Base-by-base conservation (phyloP, 192 early-diverging fungal genomes). In the Borealophlyctis nickersoniae region DNA sequence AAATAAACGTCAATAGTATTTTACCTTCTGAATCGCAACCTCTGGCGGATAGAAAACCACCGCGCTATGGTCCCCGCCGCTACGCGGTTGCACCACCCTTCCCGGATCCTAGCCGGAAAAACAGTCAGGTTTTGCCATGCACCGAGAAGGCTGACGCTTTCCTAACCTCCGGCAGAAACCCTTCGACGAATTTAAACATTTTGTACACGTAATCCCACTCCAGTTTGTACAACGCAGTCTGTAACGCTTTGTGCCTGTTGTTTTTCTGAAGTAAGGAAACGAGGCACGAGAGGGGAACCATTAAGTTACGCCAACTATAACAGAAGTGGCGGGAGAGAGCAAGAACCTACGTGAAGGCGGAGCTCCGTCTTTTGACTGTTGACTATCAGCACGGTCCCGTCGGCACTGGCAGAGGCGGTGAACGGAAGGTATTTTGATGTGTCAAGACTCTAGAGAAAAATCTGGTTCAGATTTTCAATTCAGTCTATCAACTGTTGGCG, bases 21-120 rank as follows among this genome's bases (percentile, higher is more conserved):
- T 27, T 27, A 77, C 70, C 60, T 69, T 76, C 33, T 78, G 76
- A 23, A 78, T 62, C 14, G 69, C 61, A 26, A 78, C 67, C 36
- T 74, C 67, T 7, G 58, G 63, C n/a, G 56, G 36, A 45, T 61
- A 77, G 51, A 74, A 66, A 36, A 58, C 29, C 16, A 62, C 62
- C 26, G 51, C 33, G 22, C 27, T 35, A 24, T 50, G 31, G n/a
- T 73, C 66, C 14, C 66, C 62, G 23, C 66, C 51, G 16, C 60
- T 75, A 11, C 57, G 30, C 14, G 52, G n/a, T n/a, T n/a, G n/a
- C n/a, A n/a, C n/a, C n/a, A n/a, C 26, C 36, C 63, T 70, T 23
- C 27, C 19, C 66, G 55, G 22, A 49, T 16, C 26, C 65, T 69
- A 35, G 22, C 9, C 16, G 2, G 60, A 45, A 39, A n/a, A 30